phyloP scores from a whole-genome alignment of 768 basidiomycete genomes.

The Agrocybe pediades region DNA sequence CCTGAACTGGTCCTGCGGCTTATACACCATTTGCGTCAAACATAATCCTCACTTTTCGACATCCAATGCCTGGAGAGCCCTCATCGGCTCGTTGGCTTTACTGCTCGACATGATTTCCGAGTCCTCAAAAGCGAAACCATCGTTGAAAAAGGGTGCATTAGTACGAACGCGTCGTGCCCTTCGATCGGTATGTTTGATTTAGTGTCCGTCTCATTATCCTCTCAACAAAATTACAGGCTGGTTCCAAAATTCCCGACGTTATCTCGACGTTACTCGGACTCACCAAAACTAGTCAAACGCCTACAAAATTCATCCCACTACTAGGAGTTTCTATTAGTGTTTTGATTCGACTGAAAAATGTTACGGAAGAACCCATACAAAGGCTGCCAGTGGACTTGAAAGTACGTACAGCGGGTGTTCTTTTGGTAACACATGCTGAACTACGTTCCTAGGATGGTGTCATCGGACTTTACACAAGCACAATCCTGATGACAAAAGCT shows the following conservation, averaged over 20 bases:
- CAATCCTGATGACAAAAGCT: constrained; percentile 69
- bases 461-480: constrained; percentile 55
- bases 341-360: constrained; percentile 61
- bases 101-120: constrained; percentile 64
- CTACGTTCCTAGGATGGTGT: constrained; percentile 49
- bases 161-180: constrained; percentile 67
- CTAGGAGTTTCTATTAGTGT: constrained; percentile 75
- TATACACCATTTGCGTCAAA: constrained; percentile 56
- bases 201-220: not conserved
- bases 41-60: constrained; percentile 45
- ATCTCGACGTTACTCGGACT: constrained; percentile 55
- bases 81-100: constrained; percentile 58
- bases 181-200: constrained; percentile 50
- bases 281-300: constrained; percentile 48
- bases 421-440: not conserved
- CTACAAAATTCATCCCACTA: constrained; percentile 46
- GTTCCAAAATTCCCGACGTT: constrained; percentile 45
- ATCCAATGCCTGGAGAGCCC: constrained; percentile 49
- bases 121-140: constrained; percentile 51
- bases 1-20: constrained; percentile 67
- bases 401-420: constrained; percentile 28
- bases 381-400: constrained; percentile 49
- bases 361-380: constrained; percentile 42
- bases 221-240: constrained; percentile 27
- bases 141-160: constrained; percentile 62